Conservation (phyloP, 2,329 filamentous ascomycete genomes). For the Colletotrichum musicola region DNA sequence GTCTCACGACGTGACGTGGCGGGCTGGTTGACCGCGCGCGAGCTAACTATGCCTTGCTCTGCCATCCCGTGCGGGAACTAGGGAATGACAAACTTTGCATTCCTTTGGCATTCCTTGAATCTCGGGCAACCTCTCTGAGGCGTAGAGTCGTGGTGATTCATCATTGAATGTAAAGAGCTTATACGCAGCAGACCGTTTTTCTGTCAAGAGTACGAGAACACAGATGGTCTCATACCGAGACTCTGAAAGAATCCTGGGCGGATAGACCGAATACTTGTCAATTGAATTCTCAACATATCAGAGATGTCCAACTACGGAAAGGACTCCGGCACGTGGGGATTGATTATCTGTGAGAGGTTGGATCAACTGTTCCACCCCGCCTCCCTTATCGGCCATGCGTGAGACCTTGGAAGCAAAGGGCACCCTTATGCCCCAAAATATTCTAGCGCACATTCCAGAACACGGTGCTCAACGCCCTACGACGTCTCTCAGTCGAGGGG, state of each 20-base stretch:
- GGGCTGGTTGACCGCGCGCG: background rate
- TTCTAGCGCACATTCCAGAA: constrained; percentile 14
- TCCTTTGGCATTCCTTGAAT: too few relatives aligned
- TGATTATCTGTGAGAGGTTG: constrained; percentile 15
- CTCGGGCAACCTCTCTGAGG: background rate
- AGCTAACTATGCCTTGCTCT: constrained; percentile 1
- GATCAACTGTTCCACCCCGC: background rate
- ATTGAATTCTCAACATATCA: background rate
- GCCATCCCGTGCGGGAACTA: background rate
- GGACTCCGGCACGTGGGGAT: constrained; percentile 14
- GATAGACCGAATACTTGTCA: background rate
- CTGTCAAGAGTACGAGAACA: background rate
- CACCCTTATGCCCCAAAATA: background rate
- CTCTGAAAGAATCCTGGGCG: background rate
- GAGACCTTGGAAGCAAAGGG: background rate
- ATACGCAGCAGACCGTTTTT: background rate
- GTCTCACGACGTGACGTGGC: constrained; percentile 12
- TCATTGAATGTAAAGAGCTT: background rate
- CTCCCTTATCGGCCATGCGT: constrained; percentile 5
- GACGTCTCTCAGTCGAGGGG: background rate
- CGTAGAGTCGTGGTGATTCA: background rate
- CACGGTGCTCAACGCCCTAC: background rate
- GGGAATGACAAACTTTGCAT: background rate
- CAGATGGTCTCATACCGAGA: background rate
- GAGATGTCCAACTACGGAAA: background rate